phyloP scores from a whole-genome alignment of 306 rosid species.

The Hippophae tibetana region DNA sequence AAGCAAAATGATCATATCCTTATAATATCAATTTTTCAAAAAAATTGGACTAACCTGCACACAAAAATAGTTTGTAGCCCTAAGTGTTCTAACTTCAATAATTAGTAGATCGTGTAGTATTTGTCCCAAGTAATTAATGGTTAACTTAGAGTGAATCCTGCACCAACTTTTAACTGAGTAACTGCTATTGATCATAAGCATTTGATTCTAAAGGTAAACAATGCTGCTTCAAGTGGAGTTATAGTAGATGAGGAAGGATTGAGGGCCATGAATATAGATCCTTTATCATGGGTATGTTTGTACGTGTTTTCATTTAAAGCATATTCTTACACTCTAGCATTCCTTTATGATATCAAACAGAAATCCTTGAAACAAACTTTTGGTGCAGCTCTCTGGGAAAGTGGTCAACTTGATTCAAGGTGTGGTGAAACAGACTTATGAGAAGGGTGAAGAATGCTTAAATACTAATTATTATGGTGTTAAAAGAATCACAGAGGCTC shows the following conservation, averaged over 20 bases:
- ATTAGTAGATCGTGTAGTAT: no score
- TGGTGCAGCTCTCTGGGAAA: conserved; percentile 39
- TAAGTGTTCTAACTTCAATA: no score
- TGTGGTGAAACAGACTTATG: conserved; percentile 24
- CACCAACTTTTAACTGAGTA: not conserved
- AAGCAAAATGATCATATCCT: no score
- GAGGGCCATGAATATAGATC: conserved; percentile 36
- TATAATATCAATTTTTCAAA: no score
- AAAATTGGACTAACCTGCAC: no score
- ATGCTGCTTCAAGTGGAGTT: conserved; percentile 41
- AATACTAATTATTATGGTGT: conserved; percentile 46
- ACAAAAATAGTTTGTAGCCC: no score
- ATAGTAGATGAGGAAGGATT: conserved; percentile 30
- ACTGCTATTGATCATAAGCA: not conserved
- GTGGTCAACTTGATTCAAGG: conserved; percentile 22
- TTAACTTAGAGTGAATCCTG: not conserved
- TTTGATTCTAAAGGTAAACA: conserved; percentile 36
- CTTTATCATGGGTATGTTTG: conserved; percentile 29
- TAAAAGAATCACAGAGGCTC: conserved; percentile 42
- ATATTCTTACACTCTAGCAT: not conserved
- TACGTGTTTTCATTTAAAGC: not conserved
- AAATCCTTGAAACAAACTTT: not conserved
- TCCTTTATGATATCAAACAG: no score
- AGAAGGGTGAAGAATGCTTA: conserved; percentile 43
- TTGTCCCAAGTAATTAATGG: no score